Conservation (phyloP, 2,329 filamentous ascomycete genomes). For the Pestalotiopsis sp. region DNA sequence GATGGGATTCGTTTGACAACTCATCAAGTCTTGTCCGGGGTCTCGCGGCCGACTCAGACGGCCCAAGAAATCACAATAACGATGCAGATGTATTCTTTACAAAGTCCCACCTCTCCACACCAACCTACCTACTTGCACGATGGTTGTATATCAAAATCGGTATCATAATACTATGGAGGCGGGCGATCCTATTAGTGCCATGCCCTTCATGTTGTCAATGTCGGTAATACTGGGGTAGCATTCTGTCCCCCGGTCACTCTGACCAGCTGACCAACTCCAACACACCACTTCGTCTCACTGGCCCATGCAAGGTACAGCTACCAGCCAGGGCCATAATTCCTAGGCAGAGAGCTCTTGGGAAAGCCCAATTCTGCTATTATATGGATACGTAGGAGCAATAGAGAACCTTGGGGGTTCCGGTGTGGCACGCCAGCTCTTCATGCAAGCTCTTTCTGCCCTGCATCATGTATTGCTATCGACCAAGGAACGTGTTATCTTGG, state of each 20-base stretch:
- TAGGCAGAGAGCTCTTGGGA: neutral
- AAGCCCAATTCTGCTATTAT: neutral
- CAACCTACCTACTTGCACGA: neutral
- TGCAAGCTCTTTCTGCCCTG: neutral
- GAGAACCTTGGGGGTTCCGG: neutral
- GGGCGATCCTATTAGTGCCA: neutral
- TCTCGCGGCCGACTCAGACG: neutral
- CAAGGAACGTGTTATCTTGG: neutral
- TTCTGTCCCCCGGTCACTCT: conserved; percentile 1
- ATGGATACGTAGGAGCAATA: neutral
- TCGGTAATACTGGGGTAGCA: conserved; percentile 4
- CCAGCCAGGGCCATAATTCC: too few relatives aligned
- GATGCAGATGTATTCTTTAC: neutral
- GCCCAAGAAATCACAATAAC: neutral
- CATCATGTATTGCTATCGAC: neutral
- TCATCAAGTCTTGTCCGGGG: neutral
- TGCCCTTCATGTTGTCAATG: neutral
- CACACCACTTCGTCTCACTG: neutral
- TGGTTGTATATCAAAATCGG: neutral
- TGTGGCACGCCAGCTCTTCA: neutral
- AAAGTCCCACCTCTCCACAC: neutral
- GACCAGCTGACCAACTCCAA: conserved; percentile 7
- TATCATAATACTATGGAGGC: neutral
- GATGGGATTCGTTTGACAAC: conserved; percentile 2
- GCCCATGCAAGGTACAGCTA: conserved; percentile 6